phyloP scores from a whole-genome alignment of 768 basidiomycete species.

The Phanerodontia chrysosporium region DNA sequence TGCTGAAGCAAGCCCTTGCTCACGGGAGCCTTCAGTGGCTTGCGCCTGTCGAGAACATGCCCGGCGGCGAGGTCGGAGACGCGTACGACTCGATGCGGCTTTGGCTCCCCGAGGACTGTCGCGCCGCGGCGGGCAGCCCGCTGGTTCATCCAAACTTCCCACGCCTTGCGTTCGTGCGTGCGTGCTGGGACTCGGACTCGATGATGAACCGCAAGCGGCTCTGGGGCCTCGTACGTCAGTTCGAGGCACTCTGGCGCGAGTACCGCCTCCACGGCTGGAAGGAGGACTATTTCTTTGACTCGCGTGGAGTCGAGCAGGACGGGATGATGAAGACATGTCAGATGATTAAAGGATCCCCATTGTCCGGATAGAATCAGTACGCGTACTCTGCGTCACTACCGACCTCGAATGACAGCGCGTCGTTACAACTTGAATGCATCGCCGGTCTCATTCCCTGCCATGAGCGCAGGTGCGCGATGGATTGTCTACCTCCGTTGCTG shows the following conservation, averaged over 20 bases:
- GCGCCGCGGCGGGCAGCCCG: not conserved
- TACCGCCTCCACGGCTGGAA: conserved; percentile 1
- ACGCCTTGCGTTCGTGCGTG: not conserved
- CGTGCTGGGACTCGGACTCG: conserved; percentile 3
- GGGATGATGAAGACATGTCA: not conserved
- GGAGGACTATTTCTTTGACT: not conserved
- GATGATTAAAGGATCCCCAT: not conserved
- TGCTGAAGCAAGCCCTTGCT: not conserved
- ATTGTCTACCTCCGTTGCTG: too few species aligned
- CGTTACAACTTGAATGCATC: too few species aligned
- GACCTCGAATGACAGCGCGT: too few species aligned
- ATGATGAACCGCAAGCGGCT: conserved; percentile 2
- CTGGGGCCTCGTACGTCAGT: conserved; percentile 1
- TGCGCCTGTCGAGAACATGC: not conserved
- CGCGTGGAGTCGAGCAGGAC: not conserved
- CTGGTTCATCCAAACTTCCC: not conserved
- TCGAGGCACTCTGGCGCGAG: not conserved
- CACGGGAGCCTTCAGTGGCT: not conserved
- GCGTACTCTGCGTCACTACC: too few species aligned
- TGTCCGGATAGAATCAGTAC: too few species aligned
- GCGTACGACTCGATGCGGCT: not conserved
- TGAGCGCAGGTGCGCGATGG: too few species aligned
- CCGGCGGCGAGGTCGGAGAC: not conserved
- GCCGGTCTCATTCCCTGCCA: too few species aligned
- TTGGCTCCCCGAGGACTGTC: not conserved